Conservation (phyloP, 2,329 filamentous ascomycete genomes). For the Fusarium siculi region DNA sequence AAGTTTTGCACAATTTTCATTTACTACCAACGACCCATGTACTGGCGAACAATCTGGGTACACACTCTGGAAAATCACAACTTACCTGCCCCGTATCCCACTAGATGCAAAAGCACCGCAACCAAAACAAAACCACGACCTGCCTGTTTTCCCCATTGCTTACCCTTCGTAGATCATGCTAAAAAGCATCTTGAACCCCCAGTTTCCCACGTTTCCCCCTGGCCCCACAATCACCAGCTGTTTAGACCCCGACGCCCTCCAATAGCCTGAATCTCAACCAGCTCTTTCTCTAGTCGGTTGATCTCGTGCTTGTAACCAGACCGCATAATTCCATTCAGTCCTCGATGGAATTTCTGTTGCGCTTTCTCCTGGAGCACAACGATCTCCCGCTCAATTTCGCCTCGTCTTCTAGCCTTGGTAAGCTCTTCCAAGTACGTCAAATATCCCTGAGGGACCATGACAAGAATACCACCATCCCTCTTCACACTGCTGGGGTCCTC, state of each 20-base stretch:
- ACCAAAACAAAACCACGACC: not conserved
- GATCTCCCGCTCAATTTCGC: fast-evolving
- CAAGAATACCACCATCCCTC: too few species aligned
- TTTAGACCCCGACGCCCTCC: not conserved
- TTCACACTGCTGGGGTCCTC: too few species aligned
- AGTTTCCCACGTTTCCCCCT: not conserved
- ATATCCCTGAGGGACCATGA: not conserved
- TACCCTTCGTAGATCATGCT: fast-evolving
- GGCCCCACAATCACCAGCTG: not conserved
- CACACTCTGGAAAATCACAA: fast-evolving
- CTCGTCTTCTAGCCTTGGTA: not conserved
- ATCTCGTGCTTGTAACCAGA: fast-evolving
- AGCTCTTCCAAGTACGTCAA: not conserved
- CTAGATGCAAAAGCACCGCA: fast-evolving
- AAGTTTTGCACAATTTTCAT: not conserved
- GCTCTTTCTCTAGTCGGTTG: not conserved
- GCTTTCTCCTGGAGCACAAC: not conserved
- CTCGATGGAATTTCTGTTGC: fast-evolving
- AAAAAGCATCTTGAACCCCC: not conserved
- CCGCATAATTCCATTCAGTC: fast-evolving
- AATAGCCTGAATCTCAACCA: not conserved
- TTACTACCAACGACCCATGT: not conserved
- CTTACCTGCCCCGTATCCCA: fast-evolving
- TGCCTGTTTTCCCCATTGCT: fast-evolving
- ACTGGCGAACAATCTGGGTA: fast-evolving